Percentiles rank a stretch among this genome's conserved stretches.
Conservation (phyloP, 176 grass and related monocot species). For the Echinochloa phyllopogon region DNA sequence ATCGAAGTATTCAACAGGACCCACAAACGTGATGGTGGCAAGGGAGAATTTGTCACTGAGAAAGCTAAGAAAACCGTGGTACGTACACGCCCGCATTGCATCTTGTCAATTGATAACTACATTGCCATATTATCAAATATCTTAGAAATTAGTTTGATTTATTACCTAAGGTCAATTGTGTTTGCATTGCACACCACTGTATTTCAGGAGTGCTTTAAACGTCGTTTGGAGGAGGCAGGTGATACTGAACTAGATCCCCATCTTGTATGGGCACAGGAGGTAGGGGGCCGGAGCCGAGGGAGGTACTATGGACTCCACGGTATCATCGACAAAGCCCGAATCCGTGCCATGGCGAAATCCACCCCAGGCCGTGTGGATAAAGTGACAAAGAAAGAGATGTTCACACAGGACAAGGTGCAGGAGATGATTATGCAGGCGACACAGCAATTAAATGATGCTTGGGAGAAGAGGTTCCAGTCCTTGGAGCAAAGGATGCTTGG, state of each 20-base stretch:
- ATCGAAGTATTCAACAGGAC: slow-evolving; percentile 49
- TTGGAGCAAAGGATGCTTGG: slow-evolving; percentile 36
- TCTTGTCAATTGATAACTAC: slow-evolving; percentile 2
- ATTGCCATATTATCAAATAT: slow-evolving; percentile 2
- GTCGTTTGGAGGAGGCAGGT: slow-evolving; percentile 39
- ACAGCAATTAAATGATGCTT: slow-evolving; percentile 43
- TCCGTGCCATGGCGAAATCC: slow-evolving; percentile 38
- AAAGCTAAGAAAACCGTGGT: slow-evolving; percentile 46
- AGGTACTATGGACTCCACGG: slow-evolving; percentile 46
- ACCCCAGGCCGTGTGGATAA: slow-evolving; percentile 6
- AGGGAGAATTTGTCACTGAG: slow-evolving; percentile 44
- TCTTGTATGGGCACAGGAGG: slow-evolving; percentile 39
- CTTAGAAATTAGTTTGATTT: slow-evolving; percentile 4
- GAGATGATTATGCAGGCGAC: slow-evolving; percentile 46
- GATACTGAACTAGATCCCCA: slow-evolving; percentile 41
- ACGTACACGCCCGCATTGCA: not conserved
- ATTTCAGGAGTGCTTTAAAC: slow-evolving; percentile 45
- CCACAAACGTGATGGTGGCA: slow-evolving; percentile 44
- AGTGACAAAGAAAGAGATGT: slow-evolving; percentile 27
- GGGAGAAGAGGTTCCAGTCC: slow-evolving; percentile 47
- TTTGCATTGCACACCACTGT: slow-evolving; percentile 17
- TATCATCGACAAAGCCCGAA: slow-evolving; percentile 45
- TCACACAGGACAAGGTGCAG: slow-evolving; percentile 42
- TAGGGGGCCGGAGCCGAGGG: slow-evolving; percentile 26
- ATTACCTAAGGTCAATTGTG: not conserved